phyloP scores from a whole-genome alignment of 2,329 filamentous ascomycete genomes.

The Fusarium devonianum region DNA sequence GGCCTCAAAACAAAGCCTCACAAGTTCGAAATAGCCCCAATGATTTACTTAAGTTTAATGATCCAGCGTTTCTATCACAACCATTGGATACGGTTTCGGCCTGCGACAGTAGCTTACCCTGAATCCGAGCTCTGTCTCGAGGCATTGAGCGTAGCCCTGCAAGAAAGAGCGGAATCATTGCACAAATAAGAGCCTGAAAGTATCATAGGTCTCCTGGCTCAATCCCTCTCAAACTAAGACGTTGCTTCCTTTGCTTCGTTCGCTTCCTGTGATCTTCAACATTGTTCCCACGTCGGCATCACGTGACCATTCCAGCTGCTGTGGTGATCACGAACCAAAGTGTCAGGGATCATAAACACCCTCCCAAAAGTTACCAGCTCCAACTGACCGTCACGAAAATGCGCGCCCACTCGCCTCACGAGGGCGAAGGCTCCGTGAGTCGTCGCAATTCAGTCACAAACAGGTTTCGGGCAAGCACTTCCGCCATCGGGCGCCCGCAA shows the following conservation, averaged over 20 bases:
- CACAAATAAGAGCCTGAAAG: background rate
- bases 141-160: background rate
- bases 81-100: no score
- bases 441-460: slow-evolving; percentile 43
- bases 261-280: background rate
- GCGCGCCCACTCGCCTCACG: slow-evolving; percentile 46
- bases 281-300: no score
- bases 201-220: background rate
- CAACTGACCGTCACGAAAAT: slow-evolving; percentile 36
- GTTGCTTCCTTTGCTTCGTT: no score
- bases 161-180: background rate
- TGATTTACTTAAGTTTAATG: no score
- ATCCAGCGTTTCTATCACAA: no score
- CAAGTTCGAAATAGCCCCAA: no score
- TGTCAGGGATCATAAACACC: slow-evolving; percentile 20
- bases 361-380: slow-evolving; percentile 9
- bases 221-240: no score
- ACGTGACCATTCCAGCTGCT: slow-evolving; percentile 34
- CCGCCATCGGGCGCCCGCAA: slow-evolving; percentile 48
- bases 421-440: slow-evolving; percentile 43
- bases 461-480: slow-evolving; percentile 48
- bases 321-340: slow-evolving; percentile 34
- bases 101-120: no score
- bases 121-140: background rate
- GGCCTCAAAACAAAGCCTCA: no score